Base-by-base conservation (phyloP, 139 green algal species). In the Chlamydomonas sp. region DNA sequence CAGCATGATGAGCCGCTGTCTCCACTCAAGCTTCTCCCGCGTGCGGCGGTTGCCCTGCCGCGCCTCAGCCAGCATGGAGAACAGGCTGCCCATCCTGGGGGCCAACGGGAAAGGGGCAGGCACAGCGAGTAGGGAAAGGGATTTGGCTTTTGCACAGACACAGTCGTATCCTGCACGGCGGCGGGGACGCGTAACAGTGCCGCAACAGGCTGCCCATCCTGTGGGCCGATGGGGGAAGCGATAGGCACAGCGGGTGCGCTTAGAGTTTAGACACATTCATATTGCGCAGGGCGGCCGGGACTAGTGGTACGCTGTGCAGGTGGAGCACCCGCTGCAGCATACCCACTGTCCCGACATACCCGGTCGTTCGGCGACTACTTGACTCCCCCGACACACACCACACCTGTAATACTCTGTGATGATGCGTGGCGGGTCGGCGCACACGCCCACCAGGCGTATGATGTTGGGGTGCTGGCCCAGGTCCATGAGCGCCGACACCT, bases 381-480 rank as follows among this genome's bases (percentile, higher is more conserved):
- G 58, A n/a, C 63, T n/a, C 62, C 5, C 12, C 58, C 80, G 2
- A 63, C 18, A 18, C 79, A 63, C 74, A 71, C 66, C 66, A 14
- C 66, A 88, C 83, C 78, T 88, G 88, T 95, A 95, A 87, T 93
- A 95, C 88, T 95, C 90, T 15, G 91, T 94, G n/a, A 95, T 89
- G 76, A 95, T 92, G 61, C 90, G 82, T 2, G 93, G 93, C 14
- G 93, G 93, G 59, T 92, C 81, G 67, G 91, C 69, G 75, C 91
- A 94, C 58, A 94, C 80, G 5, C 90, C 92, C 62, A 93, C 89
- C 89, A 94, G 93, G 77, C 92, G 90, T 59, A 94, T 90, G 61
- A 94, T 89, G 87, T 93, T 93, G 73, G 92, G 92, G 90, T 94
- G 92, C 83, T 89, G 88, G 4, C 80, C 85, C 16, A 89, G 86